Evolutionary conservation across 1,139 yeast species (phyloP), one percentile per base, ranked within the genome.

Genomic region (Pichia inconspicua): DNA sequence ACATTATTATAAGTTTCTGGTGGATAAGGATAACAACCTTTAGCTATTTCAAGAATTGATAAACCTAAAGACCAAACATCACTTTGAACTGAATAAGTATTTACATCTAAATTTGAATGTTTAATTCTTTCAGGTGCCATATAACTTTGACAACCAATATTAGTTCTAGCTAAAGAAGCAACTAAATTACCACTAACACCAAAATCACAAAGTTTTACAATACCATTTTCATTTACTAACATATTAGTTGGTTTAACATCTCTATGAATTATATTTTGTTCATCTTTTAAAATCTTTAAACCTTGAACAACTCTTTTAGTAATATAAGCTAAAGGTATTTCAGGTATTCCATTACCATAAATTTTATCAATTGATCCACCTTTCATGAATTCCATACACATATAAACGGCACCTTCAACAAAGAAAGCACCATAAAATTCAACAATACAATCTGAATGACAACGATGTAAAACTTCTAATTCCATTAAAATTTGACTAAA

Each of bases 51-150:
- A 46, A 92, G 68, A 22, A 92, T 80, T 30, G 95, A 83, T 51
- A 92, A 72, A 1, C 98, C 99, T 41, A 92, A 69, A 0, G 97
- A 88, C 98, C 99, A 92, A 52, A 92, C 80, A 66, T 94, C 99
- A 11, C 95, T 84, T 63, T 92, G 97, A 12, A 89, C 96, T 1
- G 97, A 83, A 66, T 92, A 92, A 0, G 95, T 82, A 19, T 79
- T 74, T 56, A 80, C 92, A 62, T 84, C 90, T 9, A 78, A 79
- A 45, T 66, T 67, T 36, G 66, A 58, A 7, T 81, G 75, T 65
- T 84, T 82, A 60, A 92, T 94, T 62, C 99, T 77, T 66, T 92
- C 99, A 1, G 99, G 99, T 0, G 98, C 97, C 98, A 94, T 94
- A 67, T 92, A 92, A 5, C 96, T 86, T 67, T 92, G 98, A 66